These are phyloP conservation scores for Anastatica hierochuntica DNA, from an alignment of 345 rosid species.

Conservation along the genomic window DNA sequence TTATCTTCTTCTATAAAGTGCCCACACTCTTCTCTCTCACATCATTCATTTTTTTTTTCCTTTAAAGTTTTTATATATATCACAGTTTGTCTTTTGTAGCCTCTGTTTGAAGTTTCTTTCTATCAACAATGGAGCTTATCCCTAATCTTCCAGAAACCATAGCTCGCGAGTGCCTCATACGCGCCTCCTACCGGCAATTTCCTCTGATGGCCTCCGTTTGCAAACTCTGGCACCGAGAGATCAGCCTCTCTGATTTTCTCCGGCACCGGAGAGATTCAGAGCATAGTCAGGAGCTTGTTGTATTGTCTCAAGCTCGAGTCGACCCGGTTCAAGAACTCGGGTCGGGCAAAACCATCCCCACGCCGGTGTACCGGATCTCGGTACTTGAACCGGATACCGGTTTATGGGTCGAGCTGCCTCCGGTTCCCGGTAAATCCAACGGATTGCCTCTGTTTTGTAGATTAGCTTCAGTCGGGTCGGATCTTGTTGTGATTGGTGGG, in stretches of 20 bases:
- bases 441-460: constrained; percentile 63
- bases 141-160: constrained; percentile 54
- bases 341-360: constrained; percentile 16
- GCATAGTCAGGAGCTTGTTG: constrained; percentile 38
- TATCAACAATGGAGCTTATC: constrained; percentile 63
- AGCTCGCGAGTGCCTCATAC: constrained; percentile 51
- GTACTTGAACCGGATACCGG: constrained; percentile 48
- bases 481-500: constrained; percentile 75
- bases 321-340: constrained; percentile 13
- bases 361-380: constrained; percentile 32
- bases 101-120: too few species aligned
- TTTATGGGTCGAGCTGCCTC: constrained; percentile 46
- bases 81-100: too few species aligned
- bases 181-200: constrained; percentile 35
- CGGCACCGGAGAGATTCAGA: constrained; percentile 23
- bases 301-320: constrained; percentile 47
- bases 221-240: constrained; percentile 49
- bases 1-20: constrained; percentile 20
- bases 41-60: background rate
- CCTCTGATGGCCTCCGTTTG: constrained; percentile 36
- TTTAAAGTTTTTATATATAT: too few species aligned
- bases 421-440: constrained; percentile 32
- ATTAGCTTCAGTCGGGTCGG: constrained; percentile 44
- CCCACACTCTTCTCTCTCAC: constrained; percentile 19
- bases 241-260: constrained; percentile 37